phyloP scores from a whole-genome alignment of 192 early-diverging fungal species.

The Backusella tuberculispora region DNA sequence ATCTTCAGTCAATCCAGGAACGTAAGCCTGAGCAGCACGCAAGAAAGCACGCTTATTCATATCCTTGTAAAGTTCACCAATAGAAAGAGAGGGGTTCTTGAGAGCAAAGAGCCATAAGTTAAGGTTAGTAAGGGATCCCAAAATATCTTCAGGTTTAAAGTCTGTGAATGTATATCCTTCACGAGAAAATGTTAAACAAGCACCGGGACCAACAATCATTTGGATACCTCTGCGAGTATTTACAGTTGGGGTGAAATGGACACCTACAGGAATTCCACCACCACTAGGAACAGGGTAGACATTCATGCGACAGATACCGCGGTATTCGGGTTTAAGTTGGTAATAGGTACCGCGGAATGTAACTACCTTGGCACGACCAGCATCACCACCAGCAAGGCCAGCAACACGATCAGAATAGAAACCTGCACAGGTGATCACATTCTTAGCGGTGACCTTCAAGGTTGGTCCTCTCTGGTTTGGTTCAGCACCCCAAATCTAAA shows the following conservation, averaged over 20 bases:
- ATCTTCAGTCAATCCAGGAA: constrained; percentile 36
- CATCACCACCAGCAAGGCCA: constrained; percentile 35
- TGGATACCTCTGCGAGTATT: constrained; percentile 36
- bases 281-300: constrained; percentile 44
- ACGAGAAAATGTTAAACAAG: constrained; percentile 41
- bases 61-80: constrained; percentile 42
- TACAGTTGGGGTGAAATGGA: constrained; percentile 41
- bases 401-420: constrained; percentile 44
- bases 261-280: constrained; percentile 43
- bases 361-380: constrained; percentile 24
- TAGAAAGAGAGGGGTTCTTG: constrained; percentile 36
- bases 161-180: constrained; percentile 41
- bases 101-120: constrained; percentile 37
- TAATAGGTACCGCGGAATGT: constrained; percentile 45
- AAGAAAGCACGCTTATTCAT: constrained; percentile 41
- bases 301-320: constrained; percentile 38
- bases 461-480: constrained; percentile 36
- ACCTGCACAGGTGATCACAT: constrained; percentile 44
- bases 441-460: constrained; percentile 29
- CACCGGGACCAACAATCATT: constrained; percentile 43
- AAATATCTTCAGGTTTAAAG: constrained; percentile 27
- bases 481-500: constrained; percentile 37
- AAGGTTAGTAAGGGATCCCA: constrained; percentile 30
- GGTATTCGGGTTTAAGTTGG: constrained; percentile 40
- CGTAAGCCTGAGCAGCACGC: constrained; percentile 33